Evolutionary conservation across 306 rosid species (phyloP), one percentile per base, ranked within the genome.

Genomic region (Purshia tridentata): DNA sequence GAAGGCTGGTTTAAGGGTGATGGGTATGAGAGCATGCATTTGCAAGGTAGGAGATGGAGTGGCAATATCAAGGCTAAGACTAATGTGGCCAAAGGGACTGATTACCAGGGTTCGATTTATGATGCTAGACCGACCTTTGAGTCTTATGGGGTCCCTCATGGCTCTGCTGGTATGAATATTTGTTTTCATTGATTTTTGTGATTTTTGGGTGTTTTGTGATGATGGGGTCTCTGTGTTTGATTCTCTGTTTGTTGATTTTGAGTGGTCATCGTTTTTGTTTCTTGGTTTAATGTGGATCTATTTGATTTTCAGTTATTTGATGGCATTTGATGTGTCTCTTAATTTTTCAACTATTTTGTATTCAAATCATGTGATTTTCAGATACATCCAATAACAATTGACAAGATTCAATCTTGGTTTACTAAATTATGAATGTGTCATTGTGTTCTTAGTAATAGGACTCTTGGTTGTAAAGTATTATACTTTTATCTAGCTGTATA

Each of bases 121-220:
- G 99, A 91, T 47, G 95, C 91, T 42, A 88, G 67, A 3, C 90
- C 96, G 2, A 91, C 96, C 0, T 94, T 91, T 77, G 78, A 78
- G 6, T 94, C 97, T 15, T 89, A 91, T 52, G 97, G 95, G 2
- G 95, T 94, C 67, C 89, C 89, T 13, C 97, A 94, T 83, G 97
- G 96, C 37, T 94, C 96, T 6, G 83, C 97, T 23, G 97, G 99
- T 85, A 70, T 22, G 58, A 2, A 10, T 16, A 39, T 6, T 18
- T 0, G 18, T 9, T 45, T 10, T 12, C 69, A 50, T 45, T 4
- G 56, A 9, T 61, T 10, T 6, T 2, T 18, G 8, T 53, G 74
- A 39, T 40, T 54, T 6, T 9, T 16, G 16, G 18, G 5, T 60
- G 14, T 12, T 29, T 6, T 37, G 3, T 15, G 7, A 37, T 35